Evolutionary conservation across 768 basidiomycete genomes (phyloP).

Genomic region (Lanmaoa pseudosensibilis): DNA sequence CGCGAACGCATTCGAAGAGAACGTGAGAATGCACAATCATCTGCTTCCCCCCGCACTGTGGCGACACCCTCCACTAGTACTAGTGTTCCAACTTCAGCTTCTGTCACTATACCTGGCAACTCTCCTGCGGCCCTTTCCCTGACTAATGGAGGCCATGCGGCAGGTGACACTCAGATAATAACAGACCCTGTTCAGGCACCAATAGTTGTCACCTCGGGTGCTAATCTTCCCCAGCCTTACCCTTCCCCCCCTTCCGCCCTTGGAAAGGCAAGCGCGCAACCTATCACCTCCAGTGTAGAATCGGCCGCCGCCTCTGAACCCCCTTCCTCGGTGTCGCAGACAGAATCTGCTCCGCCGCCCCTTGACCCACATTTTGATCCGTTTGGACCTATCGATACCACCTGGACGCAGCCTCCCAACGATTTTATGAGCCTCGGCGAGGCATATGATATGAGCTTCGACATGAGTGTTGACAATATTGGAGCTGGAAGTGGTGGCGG

Average conservation of each 20-base stretch:
- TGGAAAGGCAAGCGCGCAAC: conserved; percentile 17
- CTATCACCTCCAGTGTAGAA: conserved; percentile 14
- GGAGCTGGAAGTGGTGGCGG: conserved; percentile 31
- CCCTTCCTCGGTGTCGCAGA: conserved; percentile 7
- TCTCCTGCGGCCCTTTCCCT: conserved; percentile 19
- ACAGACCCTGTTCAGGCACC: conserved; percentile 15
- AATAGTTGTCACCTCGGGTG: conserved; percentile 13
- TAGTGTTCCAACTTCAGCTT: conserved; percentile 9
- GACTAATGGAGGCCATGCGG: conserved; percentile 6
- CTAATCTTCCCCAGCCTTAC: conserved; percentile 39
- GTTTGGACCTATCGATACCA: conserved; percentile 41
- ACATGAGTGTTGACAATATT: conserved; percentile 43
- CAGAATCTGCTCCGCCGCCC: conserved; percentile 19
- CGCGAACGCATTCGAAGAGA: conserved; percentile 70
- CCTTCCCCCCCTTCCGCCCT: conserved; percentile 61
- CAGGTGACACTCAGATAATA: conserved; percentile 22
- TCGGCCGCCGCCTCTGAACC: conserved; percentile 24
- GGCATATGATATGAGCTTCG: conserved; percentile 47
- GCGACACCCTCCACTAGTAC: conserved; percentile 24
- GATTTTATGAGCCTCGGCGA: conserved; percentile 41
- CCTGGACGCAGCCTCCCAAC: conserved; percentile 38
- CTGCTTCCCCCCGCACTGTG: conserved; percentile 27
- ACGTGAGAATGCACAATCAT: conserved; percentile 47
- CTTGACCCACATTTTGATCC: conserved; percentile 41
- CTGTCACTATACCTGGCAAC: conserved; percentile 6